Evolutionary conservation across 805 yeast genomes (phyloP).

Genomic region (Metschnikowia baotianmanensis): DNA sequence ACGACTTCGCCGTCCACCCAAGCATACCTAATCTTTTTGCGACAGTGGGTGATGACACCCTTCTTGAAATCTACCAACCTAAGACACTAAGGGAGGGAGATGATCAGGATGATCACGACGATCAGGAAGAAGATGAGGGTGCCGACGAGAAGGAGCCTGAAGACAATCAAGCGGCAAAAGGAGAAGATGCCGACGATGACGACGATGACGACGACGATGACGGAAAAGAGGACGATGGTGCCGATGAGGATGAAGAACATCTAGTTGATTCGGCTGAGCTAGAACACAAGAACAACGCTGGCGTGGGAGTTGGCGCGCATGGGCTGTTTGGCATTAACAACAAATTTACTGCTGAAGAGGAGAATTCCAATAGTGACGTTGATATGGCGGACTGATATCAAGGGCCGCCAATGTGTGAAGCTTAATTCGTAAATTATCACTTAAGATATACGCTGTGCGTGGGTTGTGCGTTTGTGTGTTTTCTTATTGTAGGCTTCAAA

Average conservation of each 20-base stretch:
- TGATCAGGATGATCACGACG: constrained; percentile 27
- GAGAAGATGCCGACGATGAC: constrained; percentile 1
- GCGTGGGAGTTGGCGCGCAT: neutral
- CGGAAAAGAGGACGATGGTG: constrained; percentile 2
- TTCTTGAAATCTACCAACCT: constrained; percentile 76
- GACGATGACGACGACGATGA: constrained; percentile 1
- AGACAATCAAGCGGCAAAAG: neutral
- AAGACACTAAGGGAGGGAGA: constrained; percentile 33
- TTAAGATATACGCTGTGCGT: no score
- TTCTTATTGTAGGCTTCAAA: no score
- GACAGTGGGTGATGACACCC: constrained; percentile 71
- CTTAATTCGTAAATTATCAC: neutral
- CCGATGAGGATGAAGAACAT: constrained; percentile 9
- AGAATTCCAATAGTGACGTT: constrained; percentile 7
- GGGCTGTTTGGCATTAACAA: constrained; percentile 5
- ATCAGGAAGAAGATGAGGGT: constrained; percentile 3
- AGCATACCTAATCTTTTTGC: constrained; percentile 54
- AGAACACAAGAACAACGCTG: neutral
- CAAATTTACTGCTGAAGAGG: constrained; percentile 4
- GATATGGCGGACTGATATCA: constrained; percentile 12
- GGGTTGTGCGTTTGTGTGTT: no score
- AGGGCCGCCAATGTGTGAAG: no score
- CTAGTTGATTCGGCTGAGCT: constrained; percentile 1
- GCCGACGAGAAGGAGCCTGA: neutral
- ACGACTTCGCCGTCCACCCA: constrained; percentile 70